phyloP scores from a whole-genome alignment of 345 rosid species.

The Atalantia buxifolia region DNA sequence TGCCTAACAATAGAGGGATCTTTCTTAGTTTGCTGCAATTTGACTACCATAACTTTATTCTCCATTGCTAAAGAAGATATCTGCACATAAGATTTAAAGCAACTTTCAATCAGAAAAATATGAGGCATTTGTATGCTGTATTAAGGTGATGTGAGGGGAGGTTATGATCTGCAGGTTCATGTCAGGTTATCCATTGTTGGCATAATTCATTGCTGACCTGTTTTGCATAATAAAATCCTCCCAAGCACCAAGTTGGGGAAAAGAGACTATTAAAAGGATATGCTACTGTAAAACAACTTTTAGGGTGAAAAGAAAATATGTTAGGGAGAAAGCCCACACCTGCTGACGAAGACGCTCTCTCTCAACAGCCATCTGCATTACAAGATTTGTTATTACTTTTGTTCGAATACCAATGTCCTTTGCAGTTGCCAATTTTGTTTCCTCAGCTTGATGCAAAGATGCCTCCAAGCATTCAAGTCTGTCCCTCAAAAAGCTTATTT shows the following conservation, averaged over 20 bases:
- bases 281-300: neutral
- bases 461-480: constrained; percentile 64
- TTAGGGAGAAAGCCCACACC: constrained; percentile 36
- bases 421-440: constrained; percentile 55
- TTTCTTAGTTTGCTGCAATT: constrained; percentile 48
- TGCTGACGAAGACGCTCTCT: constrained; percentile 86
- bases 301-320: neutral
- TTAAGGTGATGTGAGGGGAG: neutral
- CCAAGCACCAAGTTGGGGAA: neutral
- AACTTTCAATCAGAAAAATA: constrained; percentile 1
- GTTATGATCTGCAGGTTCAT: neutral
- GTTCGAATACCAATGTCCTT: constrained; percentile 64
- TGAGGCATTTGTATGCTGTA: neutral
- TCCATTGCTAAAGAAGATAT: constrained; percentile 54
- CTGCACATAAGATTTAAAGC: constrained; percentile 32
- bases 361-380: constrained; percentile 71
- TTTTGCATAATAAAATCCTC: neutral
- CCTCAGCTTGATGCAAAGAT: constrained; percentile 67
- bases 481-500: constrained; percentile 60
- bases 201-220: neutral
- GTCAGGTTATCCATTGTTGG: neutral
- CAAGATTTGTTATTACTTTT: constrained; percentile 70
- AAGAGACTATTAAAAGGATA: neutral
- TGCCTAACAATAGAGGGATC: constrained; percentile 15
- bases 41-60: constrained; percentile 54